Evolutionary conservation across 2,329 filamentous ascomycete genomes (phyloP), one percentile per base, ranked within the genome.

Genomic region (Chaetomium globosum): DNA sequence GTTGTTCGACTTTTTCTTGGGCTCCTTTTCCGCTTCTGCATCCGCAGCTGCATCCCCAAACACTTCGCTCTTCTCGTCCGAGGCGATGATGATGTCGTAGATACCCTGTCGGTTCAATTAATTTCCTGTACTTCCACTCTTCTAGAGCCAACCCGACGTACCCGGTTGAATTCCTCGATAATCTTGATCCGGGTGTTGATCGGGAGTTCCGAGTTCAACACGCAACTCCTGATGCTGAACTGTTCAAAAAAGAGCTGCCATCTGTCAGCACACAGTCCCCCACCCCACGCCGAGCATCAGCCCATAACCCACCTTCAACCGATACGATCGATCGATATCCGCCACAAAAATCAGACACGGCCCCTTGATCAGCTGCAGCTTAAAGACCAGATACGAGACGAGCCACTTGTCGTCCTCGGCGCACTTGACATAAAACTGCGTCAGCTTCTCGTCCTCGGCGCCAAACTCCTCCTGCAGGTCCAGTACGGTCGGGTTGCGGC

Each of bases 391-490:
- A 74, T 97, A 98, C 21, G 90, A 87, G 52, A 99, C 80, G 46
- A 99, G 80, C 74, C 98, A 99, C 75, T 99, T 99, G 73, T 98
- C 95, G 70, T 98, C 94, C 78, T 99, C 95, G n/a, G 87, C 92
- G 71, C 93, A 96, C 84, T 89, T 92, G 69, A 97, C 90, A 33
- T 93, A 87, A 74, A 93, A 97, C 79, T 98, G 95, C 62, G 88
- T 91, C 31, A 98, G 84, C 4, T 87, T 89, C 67, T 89, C 87
- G 23, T 88, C 87, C 69, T 92, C 89, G 26, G 89, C 88, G 70
- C 96, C 91, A 59, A 89, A 85, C 70, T 96, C 92, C 68, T 95
- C 90, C 43, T 72, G 66, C 21, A 99, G 80, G 74, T 96, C 89
- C 70, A 99, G 79, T 52, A 95, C 78, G 1, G 87, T 88, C 0